Evolutionary conservation across 2,329 filamentous ascomycete genomes (phyloP), one percentile per base, ranked within the genome.

Genomic region (Aureobasidium subglaciale): DNA sequence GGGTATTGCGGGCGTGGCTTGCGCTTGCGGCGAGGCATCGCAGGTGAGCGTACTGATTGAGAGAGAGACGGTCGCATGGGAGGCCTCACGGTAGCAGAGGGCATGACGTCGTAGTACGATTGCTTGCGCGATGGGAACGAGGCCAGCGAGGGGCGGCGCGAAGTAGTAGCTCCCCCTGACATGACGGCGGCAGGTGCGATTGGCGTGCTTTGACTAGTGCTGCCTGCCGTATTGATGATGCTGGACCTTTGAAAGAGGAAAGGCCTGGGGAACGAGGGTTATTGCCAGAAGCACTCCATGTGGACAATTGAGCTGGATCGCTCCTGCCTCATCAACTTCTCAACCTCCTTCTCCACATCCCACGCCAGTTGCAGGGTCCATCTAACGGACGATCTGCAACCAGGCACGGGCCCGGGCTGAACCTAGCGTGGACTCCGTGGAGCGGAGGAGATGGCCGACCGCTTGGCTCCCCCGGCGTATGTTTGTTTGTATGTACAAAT

Each of bases 1-100:
- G 76, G 76, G 60, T 78, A 79, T 60, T 78, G 76, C 34, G 75
- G 74, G 56, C 71, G 72, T 58, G 76, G 66, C 53, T 62, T 65
- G 18, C 56, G 64, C 58, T 56, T 63, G 40, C 57, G 57, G 48
- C 30, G 38, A 35, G 50, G 50, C 49, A 53, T 25, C 6, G 18
- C 20, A 5, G 35, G 37, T 15, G 49, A 42, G n/a, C 37, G 49
- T 8, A 32, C 37, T 0, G 49, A 42, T 0, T 41, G 49, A 5
- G 49, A 41, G 4, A 53, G 27, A 13, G 49, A 53, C 4, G 49
- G 49, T 29, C 49, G 49, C 25, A 53, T 27, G 4, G 49, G 15
- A 24, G 49, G 49, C 20, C 35, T 34, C 0, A 15, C 10, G 42
- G 50, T 57, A n/a, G 15, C 50, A 22, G 41, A 41, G n/a, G 57